These are phyloP conservation scores for Dioscorea alata DNA, from an alignment of 106 monocot species.

Conservation along the genomic window DNA sequence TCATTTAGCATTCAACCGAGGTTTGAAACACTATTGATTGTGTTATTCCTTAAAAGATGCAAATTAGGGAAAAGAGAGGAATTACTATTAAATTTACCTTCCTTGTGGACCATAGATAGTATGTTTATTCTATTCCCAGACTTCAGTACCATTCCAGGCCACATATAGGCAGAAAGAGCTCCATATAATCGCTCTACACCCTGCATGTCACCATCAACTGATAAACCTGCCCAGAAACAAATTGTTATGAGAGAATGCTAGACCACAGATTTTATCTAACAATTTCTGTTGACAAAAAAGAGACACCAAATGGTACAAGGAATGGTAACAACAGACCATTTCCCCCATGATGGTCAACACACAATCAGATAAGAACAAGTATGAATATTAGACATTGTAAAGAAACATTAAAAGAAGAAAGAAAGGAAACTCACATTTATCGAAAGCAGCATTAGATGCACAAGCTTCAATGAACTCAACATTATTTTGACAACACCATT, in stretches of 20 bases:
- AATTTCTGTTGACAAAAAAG: too few species aligned
- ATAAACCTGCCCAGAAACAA: conserved; percentile 59
- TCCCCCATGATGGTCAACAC: too few species aligned
- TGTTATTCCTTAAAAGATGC: too few species aligned
- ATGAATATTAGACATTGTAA: too few species aligned
- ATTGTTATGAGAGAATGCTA: not conserved
- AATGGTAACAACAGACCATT: too few species aligned
- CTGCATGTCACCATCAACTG: conserved; percentile 88
- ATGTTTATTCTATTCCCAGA: conserved; percentile 53
- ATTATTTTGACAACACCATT: conserved; percentile 82
- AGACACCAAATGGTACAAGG: too few species aligned
- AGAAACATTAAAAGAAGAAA: not conserved
- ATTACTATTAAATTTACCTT: conserved; percentile 28
- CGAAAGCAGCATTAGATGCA: conserved; percentile 84
- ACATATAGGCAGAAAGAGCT: conserved; percentile 94
- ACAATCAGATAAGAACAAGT: too few species aligned
- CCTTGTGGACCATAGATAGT: conserved; percentile 33
- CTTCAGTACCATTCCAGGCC: conserved; percentile 98
- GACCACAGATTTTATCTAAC: too few species aligned
- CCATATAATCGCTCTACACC: conserved; percentile 74
- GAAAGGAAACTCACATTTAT: conserved; percentile 66
- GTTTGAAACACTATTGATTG: too few species aligned
- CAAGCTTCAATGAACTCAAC: conserved; percentile 95
- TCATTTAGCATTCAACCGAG: too few species aligned
- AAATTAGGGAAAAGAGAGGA: not conserved